Evolutionary conservation across 2,329 filamentous ascomycete species (phyloP), one percentile per base, ranked within the genome.

Genomic region (Ophiostoma ulmi): DNA sequence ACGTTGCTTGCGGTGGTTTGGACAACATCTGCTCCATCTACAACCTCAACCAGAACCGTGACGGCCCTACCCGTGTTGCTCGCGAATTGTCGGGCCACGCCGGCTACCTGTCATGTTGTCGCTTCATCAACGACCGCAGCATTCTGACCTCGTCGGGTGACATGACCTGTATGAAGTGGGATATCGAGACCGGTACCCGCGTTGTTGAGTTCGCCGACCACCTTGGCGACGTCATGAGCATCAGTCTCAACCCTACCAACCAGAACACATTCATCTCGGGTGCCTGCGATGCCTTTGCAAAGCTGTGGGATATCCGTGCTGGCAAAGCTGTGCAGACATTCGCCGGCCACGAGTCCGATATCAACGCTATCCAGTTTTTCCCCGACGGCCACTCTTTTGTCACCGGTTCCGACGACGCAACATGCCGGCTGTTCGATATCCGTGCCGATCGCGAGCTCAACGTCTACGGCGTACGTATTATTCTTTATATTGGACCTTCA

Each of bases 21-120:
- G 95, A 99, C 83, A 99, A 99, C 83, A 98, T 99, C 79, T 98
- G 95, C 86, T 98, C 94, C 77, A 97, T 99, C 80, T 99, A 99
- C 86, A 99, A 98, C 81, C 88, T 99, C 73, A 97, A 97, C 74
- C 93, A 95, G 74, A 88, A 89, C 79, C 88, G 94, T 77, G 95
- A 99, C 81, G 95, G 94, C n/a, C 95, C 95, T 11, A 98, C 95
- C 65, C 91, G 95, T 74, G 95, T 98, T 73, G 94, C 94, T 74
- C 90, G 94, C 75, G 95, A 99, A 82, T 86, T 99, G 67, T 98
- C 95, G 41, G 95, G 95, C 63, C 95, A 99, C 80, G 97, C 94
- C 64, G 95, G 95, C 68, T 99, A 99, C 78, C 88, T 99, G 64
- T 97, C 93, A 31, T 99, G 95, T 90, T 98, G 95, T 80, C 91